phyloP scores from a whole-genome alignment of 805 yeast genomes.

The Candida morakotiae region DNA sequence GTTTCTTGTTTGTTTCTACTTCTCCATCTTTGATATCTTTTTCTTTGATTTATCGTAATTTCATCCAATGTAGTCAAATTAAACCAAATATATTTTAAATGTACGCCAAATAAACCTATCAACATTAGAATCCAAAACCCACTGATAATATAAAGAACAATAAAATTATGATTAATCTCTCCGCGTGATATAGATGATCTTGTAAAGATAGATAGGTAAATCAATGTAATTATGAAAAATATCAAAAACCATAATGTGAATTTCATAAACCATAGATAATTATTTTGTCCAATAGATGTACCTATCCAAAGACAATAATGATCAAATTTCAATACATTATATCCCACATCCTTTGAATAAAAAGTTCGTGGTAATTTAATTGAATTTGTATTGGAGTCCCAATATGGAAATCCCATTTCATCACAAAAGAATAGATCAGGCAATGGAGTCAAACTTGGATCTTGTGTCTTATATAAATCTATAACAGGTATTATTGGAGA shows the following conservation, averaged over 20 bases:
- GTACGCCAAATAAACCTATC: constrained; percentile 37
- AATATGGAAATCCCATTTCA: constrained; percentile 67
- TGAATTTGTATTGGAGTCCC: constrained; percentile 66
- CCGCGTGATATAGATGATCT: constrained; percentile 12
- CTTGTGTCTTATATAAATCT: constrained; percentile 17
- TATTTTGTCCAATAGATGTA: constrained; percentile 60
- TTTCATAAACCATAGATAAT: constrained; percentile 57
- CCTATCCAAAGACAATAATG: constrained; percentile 85
- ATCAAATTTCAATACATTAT: constrained; percentile 73
- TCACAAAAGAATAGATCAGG: constrained; percentile 69
- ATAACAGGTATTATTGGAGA: constrained; percentile 34
- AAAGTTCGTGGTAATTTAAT: constrained; percentile 66
- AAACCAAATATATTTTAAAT: constrained; percentile 38
- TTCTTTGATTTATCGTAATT: constrained; percentile 30
- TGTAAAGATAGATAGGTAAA: constrained; percentile 22
- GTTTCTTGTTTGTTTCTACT: constrained; percentile 8
- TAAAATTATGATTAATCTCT: constrained; percentile 42
- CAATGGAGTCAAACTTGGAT: constrained; percentile 26
- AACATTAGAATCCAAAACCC: constrained; percentile 46
- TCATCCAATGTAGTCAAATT: constrained; percentile 64
- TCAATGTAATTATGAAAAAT: constrained; percentile 28
- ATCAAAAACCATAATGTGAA: constrained; percentile 38
- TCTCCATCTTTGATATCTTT: constrained; percentile 25
- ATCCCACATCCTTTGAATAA: constrained; percentile 54
- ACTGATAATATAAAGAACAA: constrained; percentile 42